A percentile compares a stretch with the other conserved stretches of the same genome.
These are phyloP conservation scores for Stagonosporopsis tanaceti DNA, from an alignment of 2,329 filamentous ascomycete species.

Conservation along the genomic window DNA sequence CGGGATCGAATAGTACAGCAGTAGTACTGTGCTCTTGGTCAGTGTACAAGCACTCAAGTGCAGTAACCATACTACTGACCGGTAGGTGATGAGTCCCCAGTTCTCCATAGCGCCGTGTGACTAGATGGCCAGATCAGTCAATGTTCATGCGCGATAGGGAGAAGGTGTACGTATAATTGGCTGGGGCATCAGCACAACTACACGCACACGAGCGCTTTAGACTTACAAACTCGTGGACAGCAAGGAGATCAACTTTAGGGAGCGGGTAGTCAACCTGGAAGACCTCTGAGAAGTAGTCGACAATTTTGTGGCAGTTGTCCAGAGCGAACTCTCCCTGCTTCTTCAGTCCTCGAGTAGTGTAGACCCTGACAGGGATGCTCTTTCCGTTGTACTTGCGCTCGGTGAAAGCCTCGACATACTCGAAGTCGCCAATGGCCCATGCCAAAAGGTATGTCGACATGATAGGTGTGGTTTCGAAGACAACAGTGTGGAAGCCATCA, in stretches of 20 bases:
- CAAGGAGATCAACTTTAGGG: conserved; percentile 94
- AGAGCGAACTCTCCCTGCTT: conserved; percentile 90
- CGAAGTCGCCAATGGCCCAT: conserved; percentile 96
- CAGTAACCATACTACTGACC: conserved; percentile 47
- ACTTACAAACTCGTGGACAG: conserved; percentile 90
- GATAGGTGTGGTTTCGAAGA: conserved; percentile 86
- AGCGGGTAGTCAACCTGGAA: conserved; percentile 89
- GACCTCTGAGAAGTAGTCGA: conserved; percentile 95
- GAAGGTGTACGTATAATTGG: conserved; percentile 53
- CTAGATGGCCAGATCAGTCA: conserved; percentile 57
- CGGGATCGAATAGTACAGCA: conserved; percentile 93
- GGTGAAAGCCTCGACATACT: conserved; percentile 93
- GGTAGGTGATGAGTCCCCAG: conserved; percentile 96
- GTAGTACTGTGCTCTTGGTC: conserved; percentile 65
- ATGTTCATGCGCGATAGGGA: conserved; percentile 18
- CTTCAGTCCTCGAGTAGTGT: conserved; percentile 93
- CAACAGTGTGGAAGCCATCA: conserved; percentile 75
- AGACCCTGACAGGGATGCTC: conserved; percentile 90
- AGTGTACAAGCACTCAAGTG: conserved; percentile 6
- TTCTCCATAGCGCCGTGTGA: conserved; percentile 93
- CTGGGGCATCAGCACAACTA: conserved; percentile 40
- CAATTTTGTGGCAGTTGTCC: conserved; percentile 88
- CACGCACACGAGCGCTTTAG: conserved; percentile 1
- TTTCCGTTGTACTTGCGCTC: conserved; percentile 90
- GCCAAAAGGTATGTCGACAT: conserved; percentile 98